Base-by-base conservation (phyloP, 228 moss, liverwort and hornwort species). In the Sphagnum fallax region DNA sequence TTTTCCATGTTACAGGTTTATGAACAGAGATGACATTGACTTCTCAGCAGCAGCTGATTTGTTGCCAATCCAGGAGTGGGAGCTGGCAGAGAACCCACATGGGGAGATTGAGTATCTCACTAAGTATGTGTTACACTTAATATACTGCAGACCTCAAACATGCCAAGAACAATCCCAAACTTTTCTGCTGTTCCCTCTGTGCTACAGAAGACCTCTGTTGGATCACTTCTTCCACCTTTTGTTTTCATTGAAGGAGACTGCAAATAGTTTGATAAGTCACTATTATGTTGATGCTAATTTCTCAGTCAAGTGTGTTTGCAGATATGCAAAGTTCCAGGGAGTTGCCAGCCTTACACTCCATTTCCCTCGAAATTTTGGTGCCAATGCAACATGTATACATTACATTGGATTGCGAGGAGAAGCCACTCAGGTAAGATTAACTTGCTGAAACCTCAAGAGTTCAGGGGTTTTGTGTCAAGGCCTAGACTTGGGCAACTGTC, bases 91-190 rank as follows among this genome's bases (percentile, higher is more conserved):
- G 66, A 93, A 98, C 53, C 61, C 62, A 8, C 82, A 72, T 10
- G 97, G 97, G 62, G 97, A 93, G 66, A 76, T 98, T 7, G 97
- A 98, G 79, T 98, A 93, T 74, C 85, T 87, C 65, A 92, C 93
- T 0, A 88, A 88, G 84, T 88, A 76, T 53, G 72, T 5, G 52
- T 60, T 12, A 10, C 8, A 16, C 10, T 5, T 12, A 11, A 32
- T 55, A 32, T 55, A 12, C 12, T 55, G 55, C 12, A 8, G 12
- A 8, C 12, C 55, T 55, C 55, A 55, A 12, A 8, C 55, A 8
- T 55, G 55, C 4, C 32, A 32, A 32, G 32, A 32, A 32, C 32
- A 32, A 32, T 32, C 32, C 32, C 32, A 32, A 32, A 32, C 32
- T 32, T 32, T 32, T 32, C 32, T 32, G 32, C 32, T 3, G 32